These are phyloP conservation scores for Trametes pubescens DNA, from an alignment of 1,284 basidiomycete species.

Conservation along the genomic window DNA sequence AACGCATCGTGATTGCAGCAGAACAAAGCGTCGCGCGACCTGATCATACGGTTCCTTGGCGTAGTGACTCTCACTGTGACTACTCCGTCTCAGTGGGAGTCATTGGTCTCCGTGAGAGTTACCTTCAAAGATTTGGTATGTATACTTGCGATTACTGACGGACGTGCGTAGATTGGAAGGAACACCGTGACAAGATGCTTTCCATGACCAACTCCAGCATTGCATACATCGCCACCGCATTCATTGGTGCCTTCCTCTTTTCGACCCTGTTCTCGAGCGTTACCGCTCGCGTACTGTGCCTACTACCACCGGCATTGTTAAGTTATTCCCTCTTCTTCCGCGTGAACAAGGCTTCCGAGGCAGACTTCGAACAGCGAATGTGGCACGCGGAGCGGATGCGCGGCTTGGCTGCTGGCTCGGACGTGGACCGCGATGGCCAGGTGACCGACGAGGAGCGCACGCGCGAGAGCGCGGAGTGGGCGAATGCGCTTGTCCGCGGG, in stretches of 20 bases:
- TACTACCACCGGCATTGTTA: conserved; percentile 40
- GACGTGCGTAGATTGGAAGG: conserved; percentile 39
- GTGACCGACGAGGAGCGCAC: conserved; percentile 43
- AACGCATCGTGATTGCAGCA: no score
- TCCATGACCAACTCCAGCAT: conserved; percentile 36
- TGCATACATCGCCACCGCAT: conserved; percentile 38
- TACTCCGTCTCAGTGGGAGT: no score
- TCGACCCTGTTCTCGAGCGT: conserved; percentile 41
- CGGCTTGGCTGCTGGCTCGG: conserved; percentile 45
- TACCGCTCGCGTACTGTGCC: conserved; percentile 36
- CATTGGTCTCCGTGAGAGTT: no score
- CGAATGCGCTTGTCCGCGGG: conserved; percentile 46
- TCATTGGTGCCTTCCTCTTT: conserved; percentile 34
- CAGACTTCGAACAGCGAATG: conserved; percentile 45
- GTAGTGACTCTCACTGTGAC: no score
- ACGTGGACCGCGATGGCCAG: conserved; percentile 43
- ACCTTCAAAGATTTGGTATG: no score
- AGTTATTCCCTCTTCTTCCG: conserved; percentile 44
- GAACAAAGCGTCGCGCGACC: no score
- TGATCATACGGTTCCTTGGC: no score
- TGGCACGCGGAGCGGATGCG: conserved; percentile 50
- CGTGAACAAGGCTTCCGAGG: conserved; percentile 37
- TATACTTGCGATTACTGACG: not conserved
- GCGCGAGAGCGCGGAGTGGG: conserved; percentile 51
- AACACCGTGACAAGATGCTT: conserved; percentile 39